These are phyloP conservation scores for Trichothecium sympodiale DNA, from an alignment of 2,329 filamentous ascomycete genomes.

Conservation along the genomic window DNA sequence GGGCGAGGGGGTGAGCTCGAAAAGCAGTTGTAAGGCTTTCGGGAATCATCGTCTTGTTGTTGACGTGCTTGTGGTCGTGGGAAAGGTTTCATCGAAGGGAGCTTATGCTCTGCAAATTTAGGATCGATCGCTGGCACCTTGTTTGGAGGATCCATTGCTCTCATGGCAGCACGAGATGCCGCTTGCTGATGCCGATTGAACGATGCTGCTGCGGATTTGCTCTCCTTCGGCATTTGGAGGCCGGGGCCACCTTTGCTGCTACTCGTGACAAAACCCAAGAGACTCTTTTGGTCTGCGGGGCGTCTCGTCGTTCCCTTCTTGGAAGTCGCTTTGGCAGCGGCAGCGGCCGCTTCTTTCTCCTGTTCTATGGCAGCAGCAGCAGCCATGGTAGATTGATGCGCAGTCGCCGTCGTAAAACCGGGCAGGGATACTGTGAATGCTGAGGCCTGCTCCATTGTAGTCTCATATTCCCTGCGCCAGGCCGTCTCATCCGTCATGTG, in stretches of 20 bases:
- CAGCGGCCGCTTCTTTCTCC: slow-evolving; percentile 10
- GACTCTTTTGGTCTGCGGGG: slow-evolving; percentile 27
- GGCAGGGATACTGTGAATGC: slow-evolving; percentile 48
- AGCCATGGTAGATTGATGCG: slow-evolving; percentile 34
- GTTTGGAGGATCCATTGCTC: slow-evolving; percentile 4
- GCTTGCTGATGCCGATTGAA: slow-evolving; percentile 15
- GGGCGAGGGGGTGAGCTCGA: slow-evolving; percentile 43
- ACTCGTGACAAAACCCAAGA: slow-evolving; percentile 27
- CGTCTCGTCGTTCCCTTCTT: slow-evolving; percentile 19
- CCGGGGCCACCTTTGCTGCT: slow-evolving; percentile 4
- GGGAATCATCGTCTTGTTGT: slow-evolving; percentile 15
- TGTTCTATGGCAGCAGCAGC: slow-evolving; percentile 9
- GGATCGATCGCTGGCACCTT: slow-evolving; percentile 16
- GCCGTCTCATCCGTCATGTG: slow-evolving; percentile 11
- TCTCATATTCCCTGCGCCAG: slow-evolving; percentile 37
- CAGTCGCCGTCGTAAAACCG: slow-evolving; percentile 52
- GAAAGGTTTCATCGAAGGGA: slow-evolving; percentile 24
- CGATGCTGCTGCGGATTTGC: slow-evolving; percentile 8
- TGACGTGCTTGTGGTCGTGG: slow-evolving; percentile 19
- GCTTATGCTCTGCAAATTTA: slow-evolving; percentile 25
- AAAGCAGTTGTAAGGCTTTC: slow-evolving; percentile 43
- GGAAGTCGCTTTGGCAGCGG: slow-evolving; percentile 9
- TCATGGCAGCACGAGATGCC: slow-evolving; percentile 10
- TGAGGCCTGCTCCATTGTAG: slow-evolving; percentile 49
- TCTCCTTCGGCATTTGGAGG: slow-evolving; percentile 5